These are phyloP conservation scores for Cucurbita maxima DNA, from an alignment of 306 rosid genomes.

Conservation along the genomic window DNA sequence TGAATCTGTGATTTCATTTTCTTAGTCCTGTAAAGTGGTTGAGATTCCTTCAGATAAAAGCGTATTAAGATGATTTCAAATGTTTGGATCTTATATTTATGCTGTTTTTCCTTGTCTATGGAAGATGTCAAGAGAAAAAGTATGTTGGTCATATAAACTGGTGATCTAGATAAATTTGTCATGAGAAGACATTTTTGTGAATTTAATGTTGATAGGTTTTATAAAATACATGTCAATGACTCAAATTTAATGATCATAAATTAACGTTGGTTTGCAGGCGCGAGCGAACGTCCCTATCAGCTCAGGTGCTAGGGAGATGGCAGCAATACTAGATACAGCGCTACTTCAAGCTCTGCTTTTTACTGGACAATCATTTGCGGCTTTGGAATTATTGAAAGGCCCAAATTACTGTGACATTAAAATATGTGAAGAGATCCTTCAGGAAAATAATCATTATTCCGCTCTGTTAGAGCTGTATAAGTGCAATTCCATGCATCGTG, in stretches of 20 bases:
- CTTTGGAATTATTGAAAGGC: constrained; percentile 64
- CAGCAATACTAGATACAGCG: constrained; percentile 81
- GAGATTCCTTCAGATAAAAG: neutral
- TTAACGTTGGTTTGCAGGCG: constrained; percentile 38
- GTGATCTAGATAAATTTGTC: neutral
- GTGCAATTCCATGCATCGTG: constrained; percentile 82
- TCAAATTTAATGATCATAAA: neutral
- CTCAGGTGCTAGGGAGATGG: constrained; percentile 88
- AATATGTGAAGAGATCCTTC: constrained; percentile 79
- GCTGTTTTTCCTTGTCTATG: too few relatives aligned
- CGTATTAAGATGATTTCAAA: neutral
- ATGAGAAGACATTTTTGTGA: neutral
- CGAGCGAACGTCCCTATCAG: constrained; percentile 45
- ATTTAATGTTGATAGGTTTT: neutral
- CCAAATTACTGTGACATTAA: constrained; percentile 77
- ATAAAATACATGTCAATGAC: neutral
- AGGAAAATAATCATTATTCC: constrained; percentile 40
- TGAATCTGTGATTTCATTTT: neutral
- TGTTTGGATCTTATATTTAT: neutral
- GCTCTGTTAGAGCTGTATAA: constrained; percentile 80
- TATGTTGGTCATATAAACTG: neutral
- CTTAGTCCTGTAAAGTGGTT: neutral
- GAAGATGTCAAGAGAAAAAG: neutral
- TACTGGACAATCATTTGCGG: constrained; percentile 67
- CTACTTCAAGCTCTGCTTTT: constrained; percentile 86